Evolutionary conservation across 345 rosid species (phyloP).

Genomic region (Ricinus communis): DNA sequence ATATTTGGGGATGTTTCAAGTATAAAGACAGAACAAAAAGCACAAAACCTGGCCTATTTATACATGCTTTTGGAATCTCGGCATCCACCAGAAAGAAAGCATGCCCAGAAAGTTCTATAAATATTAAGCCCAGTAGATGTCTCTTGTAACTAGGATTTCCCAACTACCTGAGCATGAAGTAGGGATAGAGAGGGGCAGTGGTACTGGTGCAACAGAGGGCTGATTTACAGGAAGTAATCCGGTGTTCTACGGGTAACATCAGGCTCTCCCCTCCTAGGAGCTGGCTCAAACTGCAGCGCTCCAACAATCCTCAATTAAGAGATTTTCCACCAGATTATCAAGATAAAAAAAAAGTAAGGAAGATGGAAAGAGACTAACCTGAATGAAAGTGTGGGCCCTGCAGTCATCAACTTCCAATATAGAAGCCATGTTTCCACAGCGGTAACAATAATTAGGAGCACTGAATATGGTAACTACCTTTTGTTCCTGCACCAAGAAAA

Average conservation of each 20-base stretch:
- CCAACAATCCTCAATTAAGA: not conserved
- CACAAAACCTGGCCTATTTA: conserved; percentile 17
- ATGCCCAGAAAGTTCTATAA: conserved; percentile 1
- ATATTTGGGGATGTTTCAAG: conserved; percentile 15
- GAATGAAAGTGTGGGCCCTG: conserved; percentile 89
- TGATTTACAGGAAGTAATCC: conserved; percentile 63
- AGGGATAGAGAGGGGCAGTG: not conserved
- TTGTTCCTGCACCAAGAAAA: conserved; percentile 62
- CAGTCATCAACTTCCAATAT: conserved; percentile 91
- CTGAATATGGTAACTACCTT: conserved; percentile 94
- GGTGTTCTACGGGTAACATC: conserved; percentile 96
- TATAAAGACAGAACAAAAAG: conserved; percentile 7
- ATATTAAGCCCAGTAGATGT: not conserved
- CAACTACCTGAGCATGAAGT: conserved; percentile 7
- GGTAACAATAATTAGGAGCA: conserved; percentile 95
- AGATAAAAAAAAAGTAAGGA: not conserved
- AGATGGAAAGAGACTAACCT: conserved; percentile 45
- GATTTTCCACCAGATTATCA: not conserved
- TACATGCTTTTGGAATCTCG: conserved; percentile 16
- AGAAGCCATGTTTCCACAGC: conserved; percentile 98
- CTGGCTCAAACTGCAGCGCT: conserved; percentile 86
- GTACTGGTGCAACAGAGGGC: not conserved
- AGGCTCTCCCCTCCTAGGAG: conserved; percentile 96
- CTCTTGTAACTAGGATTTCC: conserved; percentile 11
- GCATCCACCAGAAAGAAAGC: conserved; percentile 17